phyloP scores from a whole-genome alignment of 2,329 filamentous ascomycete genomes.

The Cordyceps militaris region DNA sequence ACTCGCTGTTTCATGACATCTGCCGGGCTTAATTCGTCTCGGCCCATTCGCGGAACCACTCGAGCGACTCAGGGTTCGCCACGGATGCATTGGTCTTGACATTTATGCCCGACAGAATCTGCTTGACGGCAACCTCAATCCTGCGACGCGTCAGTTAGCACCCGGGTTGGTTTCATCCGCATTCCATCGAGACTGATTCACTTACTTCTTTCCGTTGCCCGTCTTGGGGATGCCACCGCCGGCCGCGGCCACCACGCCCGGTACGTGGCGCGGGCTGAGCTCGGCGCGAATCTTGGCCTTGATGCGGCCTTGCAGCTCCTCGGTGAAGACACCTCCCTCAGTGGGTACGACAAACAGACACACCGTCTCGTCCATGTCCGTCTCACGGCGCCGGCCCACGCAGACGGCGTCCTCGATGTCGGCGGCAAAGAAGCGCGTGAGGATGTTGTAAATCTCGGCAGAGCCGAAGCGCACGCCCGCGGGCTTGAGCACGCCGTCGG shows the following conservation, averaged over 20 bases:
- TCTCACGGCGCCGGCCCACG: slow-evolving; percentile 65
- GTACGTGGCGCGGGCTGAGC: slow-evolving; percentile 84
- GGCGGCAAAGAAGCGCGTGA: slow-evolving; percentile 71
- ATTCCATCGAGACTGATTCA: slow-evolving; percentile 16
- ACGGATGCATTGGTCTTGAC: slow-evolving; percentile 89
- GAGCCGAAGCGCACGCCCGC: slow-evolving; percentile 86
- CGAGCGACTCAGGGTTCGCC: slow-evolving; percentile 81
- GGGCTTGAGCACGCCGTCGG: slow-evolving; percentile 89
- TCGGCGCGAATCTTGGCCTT: slow-evolving; percentile 65
- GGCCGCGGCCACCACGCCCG: slow-evolving; percentile 72
- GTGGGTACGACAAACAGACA: slow-evolving; percentile 81
- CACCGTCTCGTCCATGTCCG: slow-evolving; percentile 77
- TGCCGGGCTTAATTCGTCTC: slow-evolving; percentile 35
- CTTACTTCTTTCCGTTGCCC: slow-evolving; percentile 89
- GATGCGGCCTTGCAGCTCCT: slow-evolving; percentile 56
- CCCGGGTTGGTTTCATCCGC: neutral
- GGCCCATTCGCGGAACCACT: slow-evolving; percentile 82
- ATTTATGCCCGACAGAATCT: slow-evolving; percentile 81
- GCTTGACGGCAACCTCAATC: slow-evolving; percentile 93
- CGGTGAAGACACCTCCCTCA: slow-evolving; percentile 46
- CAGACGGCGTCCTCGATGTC: slow-evolving; percentile 83
- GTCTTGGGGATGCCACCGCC: slow-evolving; percentile 80
- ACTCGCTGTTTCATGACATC: neutral
- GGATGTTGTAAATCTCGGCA: slow-evolving; percentile 93
- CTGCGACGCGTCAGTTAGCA: slow-evolving; percentile 31